Base-by-base conservation (phyloP, 208 protist species). In the Angomonas deanei region DNA sequence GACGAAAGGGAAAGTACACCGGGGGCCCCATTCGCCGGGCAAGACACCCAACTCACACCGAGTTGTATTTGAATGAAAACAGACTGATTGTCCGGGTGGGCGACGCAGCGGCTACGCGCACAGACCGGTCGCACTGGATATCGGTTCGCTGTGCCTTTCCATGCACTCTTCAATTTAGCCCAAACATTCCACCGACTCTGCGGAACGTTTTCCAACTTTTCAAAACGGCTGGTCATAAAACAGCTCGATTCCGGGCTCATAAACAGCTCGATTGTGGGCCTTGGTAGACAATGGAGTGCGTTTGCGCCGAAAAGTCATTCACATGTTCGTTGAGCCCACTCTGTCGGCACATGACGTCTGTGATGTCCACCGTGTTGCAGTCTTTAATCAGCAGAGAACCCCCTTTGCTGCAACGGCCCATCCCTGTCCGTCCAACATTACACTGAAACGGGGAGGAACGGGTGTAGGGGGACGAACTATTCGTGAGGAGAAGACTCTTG, bases 21-120 rank as follows among this genome's bases (percentile, higher is more conserved):
- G 2, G 75, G 64, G 6, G 28, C 23, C 33, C 82, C 78, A 55
- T 89, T 69, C 0, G n/a, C 28, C 0, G 78, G 78, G 50, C 82
- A 89, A 5, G 66, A 26, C 0, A 89, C 32, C 82, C 82, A 89
- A 38, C 28, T 24, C 8, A 46, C 58, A 24, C 72, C 68, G 1
- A 85, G 46, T 27, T 76, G 53, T 0, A 85, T 23, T 47, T 89
- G 62, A 15, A 85, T 5, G 2, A 17, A 46, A 23, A 26, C 13
- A n/a, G 42, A 50, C 17, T 23, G 8, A 19, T 13, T 26, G 3
- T 50, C 19, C 4, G 42, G 42, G 42, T 50, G 42, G 42, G 23
- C 17, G 4, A 50, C 42, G 23, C 42, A 50, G 42, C 42, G 42
- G 23, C 42, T 50, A 5, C 42, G 42, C 13, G 42, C 42, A n/a